These are phyloP conservation scores for Zea luxurians DNA, from an alignment of 176 grass and related monocot species.

Conservation along the genomic window DNA sequence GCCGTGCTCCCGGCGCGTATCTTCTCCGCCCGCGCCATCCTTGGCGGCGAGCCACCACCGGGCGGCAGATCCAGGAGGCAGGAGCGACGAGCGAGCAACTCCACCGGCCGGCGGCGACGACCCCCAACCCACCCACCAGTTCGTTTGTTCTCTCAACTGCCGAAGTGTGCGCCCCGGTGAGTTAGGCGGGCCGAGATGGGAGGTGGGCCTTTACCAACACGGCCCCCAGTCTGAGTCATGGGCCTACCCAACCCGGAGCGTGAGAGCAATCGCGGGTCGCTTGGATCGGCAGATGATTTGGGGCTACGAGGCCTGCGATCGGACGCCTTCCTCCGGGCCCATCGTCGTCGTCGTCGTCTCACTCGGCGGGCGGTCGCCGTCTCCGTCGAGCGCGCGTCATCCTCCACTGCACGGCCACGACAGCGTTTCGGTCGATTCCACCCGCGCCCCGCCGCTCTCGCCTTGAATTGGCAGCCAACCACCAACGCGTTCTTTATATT, in stretches of 20 bases:
- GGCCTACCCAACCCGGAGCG: background rate
- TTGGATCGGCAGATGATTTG: background rate
- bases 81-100: background rate
- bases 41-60: constrained; percentile 1
- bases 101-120: constrained; percentile 4
- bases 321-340: background rate
- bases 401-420: constrained; percentile 9
- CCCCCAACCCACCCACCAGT: background rate
- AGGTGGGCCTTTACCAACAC: background rate
- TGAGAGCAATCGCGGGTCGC: background rate
- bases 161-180: background rate
- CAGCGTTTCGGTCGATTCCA: background rate
- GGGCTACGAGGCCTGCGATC: background rate
- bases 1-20: background rate
- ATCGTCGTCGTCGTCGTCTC: background rate
- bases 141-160: background rate
- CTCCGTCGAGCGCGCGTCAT: background rate
- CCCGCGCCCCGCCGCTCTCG: background rate
- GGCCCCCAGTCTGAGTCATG: background rate
- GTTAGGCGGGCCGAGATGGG: background rate
- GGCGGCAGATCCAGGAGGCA: constrained; percentile 29
- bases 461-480: constrained; percentile 26
- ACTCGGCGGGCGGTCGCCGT: constrained; percentile 16
- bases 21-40: constrained; percentile 39
- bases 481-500: constrained; percentile 36